Base-by-base conservation (phyloP, 2,329 filamentous ascomycete species). In the Seiridium cupressi region DNA sequence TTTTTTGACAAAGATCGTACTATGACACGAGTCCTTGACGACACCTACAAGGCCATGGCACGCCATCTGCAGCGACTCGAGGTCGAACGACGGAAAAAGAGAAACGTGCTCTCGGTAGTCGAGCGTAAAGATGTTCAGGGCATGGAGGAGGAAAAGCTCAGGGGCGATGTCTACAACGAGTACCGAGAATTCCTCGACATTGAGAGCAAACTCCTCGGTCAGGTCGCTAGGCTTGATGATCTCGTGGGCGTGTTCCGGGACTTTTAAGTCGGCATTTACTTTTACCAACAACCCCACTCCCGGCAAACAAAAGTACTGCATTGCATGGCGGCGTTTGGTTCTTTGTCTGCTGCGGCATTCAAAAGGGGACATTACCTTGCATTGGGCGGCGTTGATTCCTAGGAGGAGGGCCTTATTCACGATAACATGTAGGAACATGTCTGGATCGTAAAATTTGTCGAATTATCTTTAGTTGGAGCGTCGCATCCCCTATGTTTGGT, bases 41-140 rank as follows among this genome's bases (percentile, higher is more conserved):
- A 92, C 61, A 86, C 90, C 0, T 98, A 97, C 79, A 96, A 96
- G 74, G 85, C 89, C 35, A 97, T 98, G 91, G 84, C 92, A 13
- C 87, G 93, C 60, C 90, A 90, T 63, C 74, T 97, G 54, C 91
- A 97, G 73, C 89, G 93, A 32, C 83, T 96, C 32, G 85, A 88
- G 42, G 86, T 91, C 35, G 92, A 97, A 73, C 85, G 90, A 44
- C 83, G 85, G 55, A 87, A 87, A 64, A 85, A 92, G 60, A 84
- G 86, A 63, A 85, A 88, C 57, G 86, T 96, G 32, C 81, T 98
- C 36, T 85, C 89, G 35, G 91, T 97, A 72, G 89, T 92, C 1
- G 89, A 95, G 70, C 87, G 95, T 56, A 90, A 87, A 31, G 94
- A 98, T 72, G 91, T 97, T 34, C 87, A 90, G 68, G 92, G 91